Evolutionary conservation across 345 rosid genomes (phyloP).

Genomic region (Eucalyptus sp.): DNA sequence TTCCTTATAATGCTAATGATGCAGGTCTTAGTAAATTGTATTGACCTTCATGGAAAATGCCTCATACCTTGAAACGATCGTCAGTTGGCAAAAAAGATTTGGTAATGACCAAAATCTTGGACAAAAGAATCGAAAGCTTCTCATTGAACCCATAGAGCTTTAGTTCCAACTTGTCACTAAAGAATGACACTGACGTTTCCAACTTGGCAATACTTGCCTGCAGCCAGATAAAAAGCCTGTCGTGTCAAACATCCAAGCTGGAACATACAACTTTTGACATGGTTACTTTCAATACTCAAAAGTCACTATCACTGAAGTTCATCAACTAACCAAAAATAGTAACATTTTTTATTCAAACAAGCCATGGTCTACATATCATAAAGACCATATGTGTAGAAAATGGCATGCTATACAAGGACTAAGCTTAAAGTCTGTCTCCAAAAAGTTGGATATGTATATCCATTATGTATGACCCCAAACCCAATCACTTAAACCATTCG

Average conservation of each 20-base stretch:
- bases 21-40: background rate
- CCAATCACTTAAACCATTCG: background rate
- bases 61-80: constrained; percentile 73
- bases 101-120: constrained; percentile 54
- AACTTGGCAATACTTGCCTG: constrained; percentile 96
- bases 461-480: background rate
- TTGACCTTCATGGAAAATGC: background rate
- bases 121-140: constrained; percentile 65
- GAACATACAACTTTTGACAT: background rate
- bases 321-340: background rate
- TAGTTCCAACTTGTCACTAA: constrained; percentile 74
- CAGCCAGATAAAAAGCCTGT: background rate
- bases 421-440: background rate
- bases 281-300: background rate
- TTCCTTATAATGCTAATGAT: background rate
- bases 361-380: background rate
- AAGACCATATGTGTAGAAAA: background rate
- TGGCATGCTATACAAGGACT: background rate
- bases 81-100: constrained; percentile 65
- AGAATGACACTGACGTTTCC: constrained; percentile 66
- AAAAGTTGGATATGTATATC: background rate
- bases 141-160: constrained; percentile 91
- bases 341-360: background rate
- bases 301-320: background rate
- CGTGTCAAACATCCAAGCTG: background rate